Base-by-base conservation (phyloP, 2,329 filamentous ascomycete genomes). In the Cryphonectria radicalis region DNA sequence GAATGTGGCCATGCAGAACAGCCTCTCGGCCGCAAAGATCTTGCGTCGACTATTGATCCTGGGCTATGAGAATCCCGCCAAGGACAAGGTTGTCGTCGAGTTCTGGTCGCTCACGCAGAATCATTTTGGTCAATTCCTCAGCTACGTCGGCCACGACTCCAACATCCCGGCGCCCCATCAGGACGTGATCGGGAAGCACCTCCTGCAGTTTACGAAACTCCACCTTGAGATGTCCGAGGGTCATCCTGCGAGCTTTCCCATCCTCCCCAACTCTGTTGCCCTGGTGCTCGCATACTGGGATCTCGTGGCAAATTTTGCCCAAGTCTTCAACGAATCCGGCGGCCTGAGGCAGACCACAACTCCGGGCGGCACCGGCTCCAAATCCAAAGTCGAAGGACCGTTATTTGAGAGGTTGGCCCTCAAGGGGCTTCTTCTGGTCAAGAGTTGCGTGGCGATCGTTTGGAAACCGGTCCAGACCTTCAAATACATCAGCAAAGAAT, bases 171-270 rank as follows among this genome's bases (percentile, higher is more conserved):
- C 84, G 4, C 80, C 82, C 4, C 86, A 90, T 35, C 87, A 88
- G 71, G 87, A 87, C 50, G 78, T 92, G 35, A 83, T 97, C n/a
- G 92, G 93, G 74, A 97, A 94, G 78, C 95, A 98, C 78, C 84
- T 97, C 2, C 82, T 98, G 59, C 95, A 98, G 78, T 91, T 98
- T 66, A 91, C 95, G 4, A 99, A 98, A 81, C 84, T 99, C 3
- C 96, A 98, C 79, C 86, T 97, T 55, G 91, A 94, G 70, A 95
- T 98, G 91, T 90, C 93, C 1, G 89, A 89, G 66, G 83, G 86
- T 6, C 94, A 97, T 79, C 90, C 95, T 1, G 91, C 92, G 4
- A 93, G 94, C 69, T 98, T 98, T 80, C 90, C 91, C 0, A 85
- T 93, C 17, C 86, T 99, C 8, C 93, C 94, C 1, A 91, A 93